Percentiles rank a stretch among this genome's conserved stretches.
Evolutionary conservation across 179 eudicot genomes (phyloP).

Genomic region (Patellifolia procumbens): DNA sequence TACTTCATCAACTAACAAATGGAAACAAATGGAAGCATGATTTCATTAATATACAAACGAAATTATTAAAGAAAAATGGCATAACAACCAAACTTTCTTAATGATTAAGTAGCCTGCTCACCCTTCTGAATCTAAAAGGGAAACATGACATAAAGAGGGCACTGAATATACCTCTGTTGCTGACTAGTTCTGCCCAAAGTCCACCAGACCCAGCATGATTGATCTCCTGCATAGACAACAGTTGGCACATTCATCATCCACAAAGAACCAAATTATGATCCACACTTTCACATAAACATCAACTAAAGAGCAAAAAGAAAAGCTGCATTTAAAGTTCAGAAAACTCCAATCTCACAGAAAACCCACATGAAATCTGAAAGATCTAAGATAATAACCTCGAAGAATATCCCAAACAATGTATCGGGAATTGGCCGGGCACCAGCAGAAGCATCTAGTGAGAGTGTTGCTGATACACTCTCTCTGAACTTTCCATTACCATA

Average conservation of each 20-base stretch:
- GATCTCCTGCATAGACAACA: constrained; percentile 65
- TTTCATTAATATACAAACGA: background rate
- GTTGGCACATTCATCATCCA: constrained; percentile 10
- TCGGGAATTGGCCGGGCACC: constrained; percentile 52
- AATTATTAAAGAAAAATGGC: background rate
- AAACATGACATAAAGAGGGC: background rate
- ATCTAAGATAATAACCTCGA: constrained; percentile 54
- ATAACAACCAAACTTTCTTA: background rate
- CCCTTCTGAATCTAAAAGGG: background rate
- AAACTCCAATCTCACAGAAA: background rate
- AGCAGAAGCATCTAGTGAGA: constrained; percentile 54
- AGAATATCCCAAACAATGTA: constrained; percentile 68
- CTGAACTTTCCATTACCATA: constrained; percentile 43
- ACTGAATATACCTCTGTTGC: constrained; percentile 67
- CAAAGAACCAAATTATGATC: background rate
- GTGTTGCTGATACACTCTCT: constrained; percentile 54
- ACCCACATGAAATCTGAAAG: background rate
- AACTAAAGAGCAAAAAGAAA: background rate
- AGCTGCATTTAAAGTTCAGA: background rate
- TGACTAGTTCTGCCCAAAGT: constrained; percentile 94
- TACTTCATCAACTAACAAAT: background rate
- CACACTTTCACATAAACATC: constrained; percentile 8
- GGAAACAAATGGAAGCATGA: background rate
- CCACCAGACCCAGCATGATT: constrained; percentile 99
- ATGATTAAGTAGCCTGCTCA: background rate